Evolutionary conservation across 2,329 filamentous ascomycete species (phyloP).

Genomic region (Fusarium miscanthi): DNA sequence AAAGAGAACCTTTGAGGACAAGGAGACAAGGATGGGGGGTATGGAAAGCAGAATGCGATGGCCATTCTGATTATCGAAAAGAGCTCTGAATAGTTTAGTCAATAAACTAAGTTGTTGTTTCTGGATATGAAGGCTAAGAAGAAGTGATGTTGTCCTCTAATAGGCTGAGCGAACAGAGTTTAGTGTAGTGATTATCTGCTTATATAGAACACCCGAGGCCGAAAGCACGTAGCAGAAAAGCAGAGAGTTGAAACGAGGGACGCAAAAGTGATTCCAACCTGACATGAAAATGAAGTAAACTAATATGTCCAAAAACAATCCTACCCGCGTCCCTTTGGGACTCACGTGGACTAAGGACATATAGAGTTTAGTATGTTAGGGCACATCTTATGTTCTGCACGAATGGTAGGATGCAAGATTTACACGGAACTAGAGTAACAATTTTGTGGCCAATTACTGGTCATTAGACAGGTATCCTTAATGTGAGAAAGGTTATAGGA

Average conservation of each 20-base stretch:
- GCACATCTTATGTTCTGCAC: neutral
- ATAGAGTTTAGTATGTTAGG: neutral
- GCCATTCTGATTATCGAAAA: rapidly evolving
- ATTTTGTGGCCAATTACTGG: rapidly evolving
- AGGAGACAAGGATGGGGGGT: neutral
- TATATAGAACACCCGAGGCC: no score
- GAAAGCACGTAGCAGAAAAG: no score
- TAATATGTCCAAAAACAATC: neutral
- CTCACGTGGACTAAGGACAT: no score
- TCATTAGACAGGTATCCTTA: rapidly evolving
- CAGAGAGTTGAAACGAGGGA: no score
- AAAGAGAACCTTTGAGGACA: no score
- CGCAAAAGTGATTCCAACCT: neutral
- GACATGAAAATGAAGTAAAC: rapidly evolving
- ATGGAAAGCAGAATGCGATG: rapidly evolving
- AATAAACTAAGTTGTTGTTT: no score
- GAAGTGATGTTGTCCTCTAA: neutral
- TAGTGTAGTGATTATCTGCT: no score
- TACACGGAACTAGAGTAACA: neutral
- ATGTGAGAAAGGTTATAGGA: neutral
- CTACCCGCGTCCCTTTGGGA: no score
- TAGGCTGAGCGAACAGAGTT: neutral
- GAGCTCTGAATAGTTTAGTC: neutral
- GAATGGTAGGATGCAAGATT: rapidly evolving
- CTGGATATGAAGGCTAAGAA: no score